These are phyloP conservation scores for Oryza punctata DNA, from an alignment of 176 grass and related monocot species.

Conservation along the genomic window DNA sequence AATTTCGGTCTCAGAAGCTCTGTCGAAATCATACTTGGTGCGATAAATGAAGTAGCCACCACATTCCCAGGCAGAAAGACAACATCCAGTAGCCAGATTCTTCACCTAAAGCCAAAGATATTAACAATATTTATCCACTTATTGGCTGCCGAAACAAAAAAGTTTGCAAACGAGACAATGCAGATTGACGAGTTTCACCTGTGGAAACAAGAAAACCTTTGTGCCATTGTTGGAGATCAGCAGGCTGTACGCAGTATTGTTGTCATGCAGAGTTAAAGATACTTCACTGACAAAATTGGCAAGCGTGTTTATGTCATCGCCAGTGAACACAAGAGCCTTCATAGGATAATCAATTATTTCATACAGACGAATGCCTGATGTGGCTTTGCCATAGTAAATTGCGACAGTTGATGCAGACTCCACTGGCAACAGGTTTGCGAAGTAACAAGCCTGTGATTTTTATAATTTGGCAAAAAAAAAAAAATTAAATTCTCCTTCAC, in stretches of 20 bases:
- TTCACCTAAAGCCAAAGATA: slow-evolving; percentile 36
- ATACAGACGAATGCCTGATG: slow-evolving; percentile 39
- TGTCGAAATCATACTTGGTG: slow-evolving; percentile 44
- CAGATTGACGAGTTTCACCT: slow-evolving; percentile 40
- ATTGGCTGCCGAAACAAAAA: background rate
- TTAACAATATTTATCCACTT: too few relatives aligned
- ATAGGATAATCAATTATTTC: slow-evolving; percentile 69
- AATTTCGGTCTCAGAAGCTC: slow-evolving; percentile 52
- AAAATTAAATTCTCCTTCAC: slow-evolving; percentile 30
- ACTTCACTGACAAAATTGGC: slow-evolving; percentile 44
- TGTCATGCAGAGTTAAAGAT: slow-evolving; percentile 38
- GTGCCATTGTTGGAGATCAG: slow-evolving; percentile 59
- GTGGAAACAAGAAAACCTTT: slow-evolving; percentile 64
- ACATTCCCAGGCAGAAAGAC: slow-evolving; percentile 63
- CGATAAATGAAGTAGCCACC: slow-evolving; percentile 61
- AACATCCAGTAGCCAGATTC: slow-evolving; percentile 32
- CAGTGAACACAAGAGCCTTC: slow-evolving; percentile 54
- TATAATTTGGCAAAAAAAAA: background rate
- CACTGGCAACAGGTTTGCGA: slow-evolving; percentile 68
- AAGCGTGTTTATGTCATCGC: slow-evolving; percentile 47
- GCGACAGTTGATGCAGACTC: slow-evolving; percentile 50
- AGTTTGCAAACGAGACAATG: background rate
- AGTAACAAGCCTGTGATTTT: slow-evolving; percentile 62
- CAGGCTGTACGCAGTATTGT: slow-evolving; percentile 44
- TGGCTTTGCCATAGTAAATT: slow-evolving; percentile 35